Conservation (phyloP, 768 basidiomycete species). For the Harrya chromipes region DNA sequence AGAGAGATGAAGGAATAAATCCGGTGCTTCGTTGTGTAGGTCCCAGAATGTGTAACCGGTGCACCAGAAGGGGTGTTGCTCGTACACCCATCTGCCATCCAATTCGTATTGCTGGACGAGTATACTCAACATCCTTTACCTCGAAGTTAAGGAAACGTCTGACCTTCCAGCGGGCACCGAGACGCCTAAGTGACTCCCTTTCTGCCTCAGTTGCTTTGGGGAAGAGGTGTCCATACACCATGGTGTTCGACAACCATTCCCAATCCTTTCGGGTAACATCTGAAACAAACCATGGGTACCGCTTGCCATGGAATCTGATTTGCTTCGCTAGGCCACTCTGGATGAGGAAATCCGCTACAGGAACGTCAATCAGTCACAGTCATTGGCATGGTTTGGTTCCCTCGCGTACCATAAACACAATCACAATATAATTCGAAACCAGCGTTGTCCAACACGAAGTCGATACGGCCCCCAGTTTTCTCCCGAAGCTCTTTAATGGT, state of each 20-base stretch:
- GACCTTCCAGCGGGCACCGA: constrained; percentile 91
- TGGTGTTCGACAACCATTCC: constrained; percentile 85
- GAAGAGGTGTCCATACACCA: constrained; percentile 93
- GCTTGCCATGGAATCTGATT: constrained; percentile 93
- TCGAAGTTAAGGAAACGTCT: constrained; percentile 2
- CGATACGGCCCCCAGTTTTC: constrained; percentile 70
- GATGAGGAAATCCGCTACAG: constrained; percentile 84
- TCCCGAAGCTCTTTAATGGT: constrained; percentile 65
- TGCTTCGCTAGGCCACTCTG: constrained; percentile 83
- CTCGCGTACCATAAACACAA: constrained; percentile 69
- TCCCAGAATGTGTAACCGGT: constrained; percentile 97
- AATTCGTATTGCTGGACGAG: constrained; percentile 75
- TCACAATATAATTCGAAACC: constrained; percentile 85
- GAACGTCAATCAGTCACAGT: constrained; percentile 8
- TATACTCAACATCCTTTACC: constrained; percentile 2
- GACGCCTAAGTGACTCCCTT: constrained; percentile 71
- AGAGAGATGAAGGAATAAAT: constrained; percentile 89
- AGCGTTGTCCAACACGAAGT: constrained; percentile 85
- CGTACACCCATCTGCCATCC: constrained; percentile 92
- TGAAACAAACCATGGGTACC: constrained; percentile 92
- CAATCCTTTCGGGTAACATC: constrained; percentile 94
- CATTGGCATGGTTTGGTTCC: background rate
- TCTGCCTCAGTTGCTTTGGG: constrained; percentile 77
- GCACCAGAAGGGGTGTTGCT: constrained; percentile 93
- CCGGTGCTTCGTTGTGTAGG: constrained; percentile 76